Base-by-base conservation (phyloP, 2,329 filamentous ascomycete genomes). In the Neoascochyta sp. region DNA sequence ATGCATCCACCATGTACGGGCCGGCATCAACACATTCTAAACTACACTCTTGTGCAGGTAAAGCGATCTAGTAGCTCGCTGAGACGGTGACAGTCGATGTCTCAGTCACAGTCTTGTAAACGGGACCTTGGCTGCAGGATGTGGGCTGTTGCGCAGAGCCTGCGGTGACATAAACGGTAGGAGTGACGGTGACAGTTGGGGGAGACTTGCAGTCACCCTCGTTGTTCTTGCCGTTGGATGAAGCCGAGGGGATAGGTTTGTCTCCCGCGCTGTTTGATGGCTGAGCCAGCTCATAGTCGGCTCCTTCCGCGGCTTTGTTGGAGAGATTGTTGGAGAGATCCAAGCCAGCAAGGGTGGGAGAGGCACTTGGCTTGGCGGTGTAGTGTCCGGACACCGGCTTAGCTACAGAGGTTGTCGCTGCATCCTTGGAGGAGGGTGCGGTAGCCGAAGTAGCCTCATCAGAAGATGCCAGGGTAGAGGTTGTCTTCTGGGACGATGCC, bases 51-150 rank as follows among this genome's bases (percentile, higher is more conserved):
- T n/a, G n/a, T n/a, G n/a, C n/a, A n/a, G n/a, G n/a, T n/a, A n/a
- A n/a, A n/a, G n/a, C n/a, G n/a, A n/a, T n/a, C n/a, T n/a, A n/a
- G n/a, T n/a, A n/a, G n/a, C n/a, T n/a, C n/a, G n/a, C n/a, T n/a
- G n/a, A n/a, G 8, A 54, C 42, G 5, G 53, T 57, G 1, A 59
- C 39, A 22, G 50, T 57, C 8, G 47, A 45, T 3, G 44, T 52
- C 22, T 50, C 28, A 2, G 52, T 58, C 4, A 57, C 19, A 4
- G 49, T 56, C 20, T 40, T 39, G 28, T 41, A 43, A 13, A 50
- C 32, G 2, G 44, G 40, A 16, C 27, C 34, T 5, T 30, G 15
- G 11, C 24, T 27, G 27, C 45, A 54, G 9, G 32, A 38, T 1
- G 45, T 39, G 2, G 31, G 33, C 15, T 33, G 32, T 24, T 29